A percentile compares a stretch with the other conserved stretches of the same genome.
phyloP scores from a whole-genome alignment of 106 monocot species.

The Dendrobium nobile region DNA sequence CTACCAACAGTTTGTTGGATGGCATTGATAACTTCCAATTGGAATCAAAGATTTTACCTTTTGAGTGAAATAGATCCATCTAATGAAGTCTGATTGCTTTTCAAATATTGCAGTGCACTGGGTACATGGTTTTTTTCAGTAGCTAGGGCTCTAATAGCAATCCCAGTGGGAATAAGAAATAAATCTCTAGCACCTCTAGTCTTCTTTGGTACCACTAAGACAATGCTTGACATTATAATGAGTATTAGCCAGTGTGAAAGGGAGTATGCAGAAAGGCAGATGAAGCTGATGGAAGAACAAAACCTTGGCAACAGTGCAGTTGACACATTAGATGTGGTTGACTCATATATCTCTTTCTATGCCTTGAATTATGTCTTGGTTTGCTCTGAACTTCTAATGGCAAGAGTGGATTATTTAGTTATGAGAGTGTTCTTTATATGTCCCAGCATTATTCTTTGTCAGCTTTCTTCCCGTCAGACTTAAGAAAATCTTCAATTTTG shows the following conservation, averaged over 20 bases:
- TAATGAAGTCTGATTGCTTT: too few species aligned
- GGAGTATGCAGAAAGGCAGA: conserved; percentile 85
- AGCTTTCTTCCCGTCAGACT: too few species aligned
- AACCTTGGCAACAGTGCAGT: conserved; percentile 17
- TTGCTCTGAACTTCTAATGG: too few species aligned
- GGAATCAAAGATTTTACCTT: too few species aligned
- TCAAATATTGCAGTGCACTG: conserved; percentile 52
- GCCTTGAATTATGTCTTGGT: too few species aligned
- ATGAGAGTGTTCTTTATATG: too few species aligned
- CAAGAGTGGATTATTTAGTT: too few species aligned
- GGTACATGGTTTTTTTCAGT: conserved; percentile 96
- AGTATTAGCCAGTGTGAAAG: conserved; percentile 88
- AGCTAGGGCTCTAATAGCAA: conserved; percentile 70
- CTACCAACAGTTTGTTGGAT: too few species aligned
- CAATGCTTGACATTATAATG: conserved; percentile 94
- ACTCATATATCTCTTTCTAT: neutral
- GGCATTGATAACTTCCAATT: too few species aligned
- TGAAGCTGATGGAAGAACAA: conserved; percentile 66
- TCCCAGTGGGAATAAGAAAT: conserved; percentile 83
- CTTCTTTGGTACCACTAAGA: conserved; percentile 94
- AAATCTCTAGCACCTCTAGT: conserved; percentile 87
- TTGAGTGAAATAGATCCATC: too few species aligned
- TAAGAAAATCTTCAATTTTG: too few species aligned
- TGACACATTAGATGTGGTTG: conserved; percentile 6
- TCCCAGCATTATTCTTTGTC: too few species aligned